A percentile compares a stretch with the other conserved stretches of the same genome.
phyloP scores from a whole-genome alignment of 140 eudicot species.

The Senecio squalidus region DNA sequence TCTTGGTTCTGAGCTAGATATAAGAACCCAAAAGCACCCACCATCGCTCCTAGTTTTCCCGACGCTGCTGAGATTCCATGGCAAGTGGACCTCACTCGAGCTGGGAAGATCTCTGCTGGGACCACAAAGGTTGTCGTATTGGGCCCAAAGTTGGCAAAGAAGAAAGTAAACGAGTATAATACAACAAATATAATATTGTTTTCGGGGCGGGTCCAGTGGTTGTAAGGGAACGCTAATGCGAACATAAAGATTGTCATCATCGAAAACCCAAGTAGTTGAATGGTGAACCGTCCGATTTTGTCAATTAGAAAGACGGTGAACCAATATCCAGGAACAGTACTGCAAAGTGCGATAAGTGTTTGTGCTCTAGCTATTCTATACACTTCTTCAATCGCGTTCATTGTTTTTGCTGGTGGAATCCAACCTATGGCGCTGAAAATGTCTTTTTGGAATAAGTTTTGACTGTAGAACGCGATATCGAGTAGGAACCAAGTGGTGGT shows the following conservation, averaged over 20 bases:
- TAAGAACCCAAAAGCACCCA: slow-evolving; percentile 86
- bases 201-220: slow-evolving; percentile 68
- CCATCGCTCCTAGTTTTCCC: slow-evolving; percentile 79
- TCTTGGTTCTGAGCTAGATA: slow-evolving; percentile 75
- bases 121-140: slow-evolving; percentile 86
- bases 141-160: slow-evolving; percentile 85
- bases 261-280: slow-evolving; percentile 60
- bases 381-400: slow-evolving; percentile 70
- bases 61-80: slow-evolving; percentile 90
- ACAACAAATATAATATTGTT: slow-evolving; percentile 61
- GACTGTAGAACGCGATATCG: slow-evolving; percentile 80
- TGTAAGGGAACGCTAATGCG: slow-evolving; percentile 60
- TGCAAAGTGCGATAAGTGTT: slow-evolving; percentile 70
- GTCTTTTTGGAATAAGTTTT: slow-evolving; percentile 80
- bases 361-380: slow-evolving; percentile 68
- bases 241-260: slow-evolving; percentile 84
- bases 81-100: slow-evolving; percentile 77
- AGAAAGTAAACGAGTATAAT: slow-evolving; percentile 76
- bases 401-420: slow-evolving; percentile 74
- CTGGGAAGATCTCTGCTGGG: slow-evolving; percentile 94
- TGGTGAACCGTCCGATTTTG: slow-evolving; percentile 52
- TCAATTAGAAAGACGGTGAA: slow-evolving; percentile 75
- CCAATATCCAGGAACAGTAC: slow-evolving; percentile 93
- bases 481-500: slow-evolving; percentile 72
- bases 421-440: slow-evolving; percentile 81